Conservation (phyloP, 148 eudicot genomes). For the Amaranthus cruentus region DNA sequence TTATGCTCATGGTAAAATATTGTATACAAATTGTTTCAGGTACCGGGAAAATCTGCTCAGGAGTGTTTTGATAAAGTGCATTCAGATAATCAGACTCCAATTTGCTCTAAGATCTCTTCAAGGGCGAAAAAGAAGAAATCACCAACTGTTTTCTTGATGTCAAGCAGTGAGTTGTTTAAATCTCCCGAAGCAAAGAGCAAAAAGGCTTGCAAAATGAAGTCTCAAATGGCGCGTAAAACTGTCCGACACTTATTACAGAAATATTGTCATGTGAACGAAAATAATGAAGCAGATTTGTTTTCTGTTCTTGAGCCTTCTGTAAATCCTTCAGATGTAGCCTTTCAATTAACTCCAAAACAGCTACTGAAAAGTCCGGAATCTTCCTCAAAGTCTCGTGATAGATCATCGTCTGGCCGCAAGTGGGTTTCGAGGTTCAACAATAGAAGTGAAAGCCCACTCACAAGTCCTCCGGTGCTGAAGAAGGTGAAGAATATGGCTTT, state of each 20-base stretch:
- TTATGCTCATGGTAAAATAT: neutral
- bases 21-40: slow-evolving; percentile 39
- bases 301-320: slow-evolving; percentile 51
- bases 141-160: slow-evolving; percentile 31
- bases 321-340: slow-evolving; percentile 22
- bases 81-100: slow-evolving; percentile 61
- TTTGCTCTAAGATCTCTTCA: slow-evolving; percentile 39
- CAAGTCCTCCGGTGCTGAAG: slow-evolving; percentile 76
- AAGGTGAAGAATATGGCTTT: slow-evolving; percentile 64
- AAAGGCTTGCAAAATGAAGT: slow-evolving; percentile 28
- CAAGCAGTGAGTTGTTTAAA: slow-evolving; percentile 41
- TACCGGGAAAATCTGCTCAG: slow-evolving; percentile 86
- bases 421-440: slow-evolving; percentile 38
- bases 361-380: slow-evolving; percentile 23
- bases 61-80: slow-evolving; percentile 88
- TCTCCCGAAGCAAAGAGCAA: slow-evolving; percentile 36
- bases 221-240: slow-evolving; percentile 48
- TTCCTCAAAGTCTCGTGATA: slow-evolving; percentile 27
- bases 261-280: slow-evolving; percentile 41
- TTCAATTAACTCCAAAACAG: slow-evolving; percentile 40
- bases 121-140: slow-evolving; percentile 36
- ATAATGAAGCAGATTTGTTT: slow-evolving; percentile 51
- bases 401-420: slow-evolving; percentile 45
- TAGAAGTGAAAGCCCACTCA: slow-evolving; percentile 22
- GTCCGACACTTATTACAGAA: slow-evolving; percentile 62